These are phyloP conservation scores for Narthecium ossifragum DNA, from an alignment of 106 monocot genomes.

Conservation along the genomic window DNA sequence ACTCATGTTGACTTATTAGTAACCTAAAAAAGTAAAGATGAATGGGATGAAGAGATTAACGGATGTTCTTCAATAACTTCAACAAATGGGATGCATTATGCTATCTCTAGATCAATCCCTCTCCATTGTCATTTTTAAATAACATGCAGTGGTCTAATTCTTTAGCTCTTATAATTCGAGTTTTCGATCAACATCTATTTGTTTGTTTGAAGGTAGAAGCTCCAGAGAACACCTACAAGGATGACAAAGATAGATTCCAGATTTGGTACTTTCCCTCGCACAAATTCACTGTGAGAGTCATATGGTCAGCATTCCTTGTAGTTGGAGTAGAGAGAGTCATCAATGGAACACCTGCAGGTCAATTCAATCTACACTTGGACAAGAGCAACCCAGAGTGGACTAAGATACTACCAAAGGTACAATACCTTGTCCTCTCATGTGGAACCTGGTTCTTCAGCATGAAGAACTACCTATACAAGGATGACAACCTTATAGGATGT, in stretches of 20 bases:
- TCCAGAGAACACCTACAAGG: conserved; percentile 24
- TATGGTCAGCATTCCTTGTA: conserved; percentile 55
- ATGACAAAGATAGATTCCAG: conserved; percentile 21
- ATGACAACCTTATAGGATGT: conserved; percentile 34
- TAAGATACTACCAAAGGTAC: conserved; percentile 21
- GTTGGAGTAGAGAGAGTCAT: conserved; percentile 12
- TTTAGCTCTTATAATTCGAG: too few relatives aligned
- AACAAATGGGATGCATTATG: too few relatives aligned
- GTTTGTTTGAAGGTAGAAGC: conserved; percentile 30
- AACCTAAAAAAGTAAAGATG: too few relatives aligned
- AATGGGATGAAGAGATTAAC: too few relatives aligned
- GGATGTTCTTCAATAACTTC: too few relatives aligned
- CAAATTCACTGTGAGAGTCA: conserved; percentile 62
- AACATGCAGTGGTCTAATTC: too few relatives aligned
- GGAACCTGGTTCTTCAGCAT: conserved; percentile 78
- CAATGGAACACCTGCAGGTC: conserved; percentile 31
- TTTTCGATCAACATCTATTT: not conserved
- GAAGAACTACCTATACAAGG: conserved; percentile 45
- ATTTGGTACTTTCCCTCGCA: conserved; percentile 51
- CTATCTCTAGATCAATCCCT: too few relatives aligned
- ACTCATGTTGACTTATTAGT: too few relatives aligned
- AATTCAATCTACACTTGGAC: conserved; percentile 55
- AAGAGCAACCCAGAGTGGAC: conserved; percentile 34
- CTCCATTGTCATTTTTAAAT: too few relatives aligned
- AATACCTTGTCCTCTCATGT: conserved; percentile 45